A percentile compares a stretch with the other conserved stretches of the same genome.
phyloP scores from a whole-genome alignment of 768 basidiomycete genomes.

The Lentinus brumalis region DNA sequence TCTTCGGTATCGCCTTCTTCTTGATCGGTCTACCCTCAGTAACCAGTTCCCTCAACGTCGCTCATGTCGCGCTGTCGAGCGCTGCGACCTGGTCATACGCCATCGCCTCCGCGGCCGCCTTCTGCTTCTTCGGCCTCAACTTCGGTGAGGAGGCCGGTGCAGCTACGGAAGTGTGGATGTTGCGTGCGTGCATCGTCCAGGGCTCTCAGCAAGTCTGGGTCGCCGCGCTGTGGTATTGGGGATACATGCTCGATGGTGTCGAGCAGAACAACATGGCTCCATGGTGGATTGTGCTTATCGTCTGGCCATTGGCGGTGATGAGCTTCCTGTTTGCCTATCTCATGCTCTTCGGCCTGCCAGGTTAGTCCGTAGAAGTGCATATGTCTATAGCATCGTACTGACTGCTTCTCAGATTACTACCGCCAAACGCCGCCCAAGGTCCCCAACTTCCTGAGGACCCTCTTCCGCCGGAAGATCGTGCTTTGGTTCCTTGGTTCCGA shows the following conservation, averaged over 20 bases:
- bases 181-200: conserved; percentile 91
- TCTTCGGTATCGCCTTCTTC: conserved; percentile 91
- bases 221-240: conserved; percentile 96
- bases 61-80: conserved; percentile 70
- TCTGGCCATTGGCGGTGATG: conserved; percentile 81
- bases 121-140: conserved; percentile 93
- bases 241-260: conserved; percentile 68
- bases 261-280: conserved; percentile 59
- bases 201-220: conserved; percentile 97
- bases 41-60: conserved; percentile 52
- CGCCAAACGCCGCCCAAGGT: conserved; percentile 94
- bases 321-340: conserved; percentile 79
- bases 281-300: conserved; percentile 81
- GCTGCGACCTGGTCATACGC: conserved; percentile 92
- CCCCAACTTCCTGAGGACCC: conserved; percentile 85
- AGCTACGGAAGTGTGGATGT: conserved; percentile 91
- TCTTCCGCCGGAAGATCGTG: conserved; percentile 89
- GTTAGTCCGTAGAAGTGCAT: conserved; percentile 39
- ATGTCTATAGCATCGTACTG: not conserved
- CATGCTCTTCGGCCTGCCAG: conserved; percentile 85
- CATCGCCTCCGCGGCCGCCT: conserved; percentile 88
- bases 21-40: conserved; percentile 87
- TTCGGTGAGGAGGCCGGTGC: conserved; percentile 98
- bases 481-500: conserved; percentile 95
- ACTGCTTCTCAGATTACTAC: conserved; percentile 66